Base-by-base conservation (phyloP, 768 basidiomycete species). In the Serendipita sp. region DNA sequence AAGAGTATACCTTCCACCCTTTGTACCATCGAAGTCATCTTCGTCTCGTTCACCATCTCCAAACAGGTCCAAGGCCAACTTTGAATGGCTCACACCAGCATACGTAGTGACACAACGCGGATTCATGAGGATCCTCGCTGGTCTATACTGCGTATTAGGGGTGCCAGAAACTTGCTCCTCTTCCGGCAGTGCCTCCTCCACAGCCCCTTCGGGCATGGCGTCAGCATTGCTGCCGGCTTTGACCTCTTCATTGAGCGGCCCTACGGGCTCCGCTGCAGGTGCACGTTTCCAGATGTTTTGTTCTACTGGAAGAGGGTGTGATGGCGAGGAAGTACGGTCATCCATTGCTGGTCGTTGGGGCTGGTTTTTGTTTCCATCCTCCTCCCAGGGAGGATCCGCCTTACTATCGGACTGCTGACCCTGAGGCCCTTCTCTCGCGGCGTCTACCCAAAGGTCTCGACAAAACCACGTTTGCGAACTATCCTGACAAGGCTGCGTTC, bases 401-500 rank as follows among this genome's bases (percentile, higher is more conserved):
- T 65, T 65, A 32, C 68, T 66, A 62, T 65, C 45, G 66, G 54
- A 41, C 68, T 37, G 67, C 68, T 32, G 63, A 63, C n/a, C 68
- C 58, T 3, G 67, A 67, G 18, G 63, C 65, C 13, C 66, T 58
- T 89, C 88, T 32, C 80, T 77, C 0, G 95, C 95, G 53, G 86
- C 87, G 68, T 82, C 81, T n/a, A 92, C 81, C 96, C 96, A 99
- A 45, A 99, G 78, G 74, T 99, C 96, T 44, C 96, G 78, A 70
- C 96, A 99, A 78, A 99, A 98, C 89, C 91, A 98, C 38, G 94
- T 92, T 74, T 99, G 96, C 44, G 86, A 89, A 71, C 91, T 94
- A 73, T 98, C 96, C 70, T 97, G 81, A 73, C 96, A 99, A 34
- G 88, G 77, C 1, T 89, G 89, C 68, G 95, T 90, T 3, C 87